Evolutionary conservation across 495 filamentous ascomycete species (phyloP).

Genomic region (Penicillium macrosclerotiorum): DNA sequence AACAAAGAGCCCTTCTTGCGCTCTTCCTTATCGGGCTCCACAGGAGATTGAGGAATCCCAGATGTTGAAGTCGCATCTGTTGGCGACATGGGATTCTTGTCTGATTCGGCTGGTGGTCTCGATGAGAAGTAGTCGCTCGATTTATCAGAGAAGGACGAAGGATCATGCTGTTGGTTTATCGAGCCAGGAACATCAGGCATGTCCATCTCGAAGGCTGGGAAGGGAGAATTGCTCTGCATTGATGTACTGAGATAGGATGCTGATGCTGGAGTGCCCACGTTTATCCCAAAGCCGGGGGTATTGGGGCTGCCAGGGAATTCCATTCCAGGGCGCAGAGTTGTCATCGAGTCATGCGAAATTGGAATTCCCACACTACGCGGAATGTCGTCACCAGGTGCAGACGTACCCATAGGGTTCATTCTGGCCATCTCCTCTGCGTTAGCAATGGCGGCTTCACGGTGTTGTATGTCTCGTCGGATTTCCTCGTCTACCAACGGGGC

Average conservation of each 20-base stretch:
- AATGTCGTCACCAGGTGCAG: constrained; percentile 60
- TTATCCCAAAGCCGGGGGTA: constrained; percentile 65
- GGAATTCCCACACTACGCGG: constrained; percentile 48
- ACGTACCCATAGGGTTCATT: constrained; percentile 53
- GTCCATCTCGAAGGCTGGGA: constrained; percentile 22
- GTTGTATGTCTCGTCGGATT: constrained; percentile 72
- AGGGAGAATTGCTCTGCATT: constrained; percentile 25
- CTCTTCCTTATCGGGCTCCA: constrained; percentile 68
- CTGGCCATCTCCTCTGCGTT: constrained; percentile 55
- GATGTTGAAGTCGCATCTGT: constrained; percentile 46
- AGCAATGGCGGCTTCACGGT: constrained; percentile 64
- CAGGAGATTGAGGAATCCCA: constrained; percentile 54
- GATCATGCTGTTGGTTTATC: constrained; percentile 38
- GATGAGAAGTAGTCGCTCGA: constrained; percentile 67
- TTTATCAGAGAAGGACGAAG: constrained; percentile 47
- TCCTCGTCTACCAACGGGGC: constrained; percentile 86
- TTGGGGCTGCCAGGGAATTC: constrained; percentile 50
- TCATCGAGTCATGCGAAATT: constrained; percentile 38
- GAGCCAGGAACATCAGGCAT: constrained; percentile 15
- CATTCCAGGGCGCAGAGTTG: constrained; percentile 66
- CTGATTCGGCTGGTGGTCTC: constrained; percentile 23
- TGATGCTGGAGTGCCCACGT: constrained; percentile 23
- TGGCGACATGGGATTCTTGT: constrained; percentile 43
- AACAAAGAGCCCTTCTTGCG: constrained; percentile 73
- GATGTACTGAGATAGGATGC: constrained; percentile 26